Base-by-base conservation (phyloP, 192 early-diverging fungal species). In the Jimgerdemannia flammicorona region DNA sequence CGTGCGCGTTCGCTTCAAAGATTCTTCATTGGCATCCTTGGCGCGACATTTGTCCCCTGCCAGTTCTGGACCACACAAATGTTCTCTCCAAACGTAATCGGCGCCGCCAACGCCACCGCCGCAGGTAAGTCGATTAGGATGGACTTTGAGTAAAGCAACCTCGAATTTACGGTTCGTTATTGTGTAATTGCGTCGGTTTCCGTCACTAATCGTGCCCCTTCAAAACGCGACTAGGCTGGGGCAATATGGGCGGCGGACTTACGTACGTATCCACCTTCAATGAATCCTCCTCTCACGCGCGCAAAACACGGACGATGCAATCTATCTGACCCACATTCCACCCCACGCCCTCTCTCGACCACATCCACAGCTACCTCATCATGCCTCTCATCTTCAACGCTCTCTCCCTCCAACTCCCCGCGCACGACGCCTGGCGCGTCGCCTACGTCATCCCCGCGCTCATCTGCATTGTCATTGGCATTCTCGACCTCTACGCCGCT, bases 41-140 rank as follows among this genome's bases (percentile, higher is more conserved):
- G 90, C 40, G 91, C 88, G 4, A 71, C 89, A 4, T 92, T 92
- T 84, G 90, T 91, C 3, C 90, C 90, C 29, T 91, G 90, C 73
- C 90, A 91, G 82, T 88, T 90, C 76, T 92, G 91, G 89, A 86
- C 90, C 14, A 90, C 86, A 3, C 77, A 84, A 63, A 84, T 91
- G 81, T 92, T 92, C 78, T 69, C 79, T 44, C 40, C 72, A 11
- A 69, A 83, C 29, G 79, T 90, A 43, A 88, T 93, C 40, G 91
- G 91, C 29, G 83, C 86, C 64, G 91, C 91, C 40, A 92, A 92
- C 75, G 90, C 91, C 39, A 63, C 92, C 43, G 86, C 83, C 9
- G 91, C 88, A 66, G 91, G 91, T 4, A 29, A 29, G 29, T 29
- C 29, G 29, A 29, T 29, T 29, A 29, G 29, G 29, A 29, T 29